Evolutionary conservation across 441 rosid genomes (phyloP).

Genomic region (Aquilaria agallochum): DNA sequence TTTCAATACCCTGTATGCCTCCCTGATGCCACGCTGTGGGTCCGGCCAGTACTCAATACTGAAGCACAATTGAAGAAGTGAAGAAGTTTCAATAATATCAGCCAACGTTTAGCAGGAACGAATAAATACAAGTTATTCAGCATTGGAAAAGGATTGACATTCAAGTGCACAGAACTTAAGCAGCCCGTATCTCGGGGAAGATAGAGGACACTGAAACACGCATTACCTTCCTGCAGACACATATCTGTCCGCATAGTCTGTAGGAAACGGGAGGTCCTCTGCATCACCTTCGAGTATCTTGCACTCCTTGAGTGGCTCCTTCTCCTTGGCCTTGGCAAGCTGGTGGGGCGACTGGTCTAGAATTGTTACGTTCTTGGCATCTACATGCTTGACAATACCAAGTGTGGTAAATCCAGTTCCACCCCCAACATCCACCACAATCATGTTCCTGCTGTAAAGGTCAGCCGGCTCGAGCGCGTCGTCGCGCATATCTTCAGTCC

Average conservation of each 20-base stretch:
- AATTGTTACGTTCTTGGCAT: constrained; percentile 78
- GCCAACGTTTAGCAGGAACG: constrained; percentile 10
- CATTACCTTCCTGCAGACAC: constrained; percentile 87
- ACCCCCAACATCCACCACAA: constrained; percentile 85
- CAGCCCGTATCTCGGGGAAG: background rate
- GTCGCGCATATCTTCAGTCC: constrained; percentile 91
- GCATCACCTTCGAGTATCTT: constrained; percentile 90
- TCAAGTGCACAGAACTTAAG: background rate
- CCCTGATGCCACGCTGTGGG: constrained; percentile 81
- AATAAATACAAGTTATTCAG: background rate
- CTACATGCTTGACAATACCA: constrained; percentile 82
- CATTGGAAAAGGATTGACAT: background rate
- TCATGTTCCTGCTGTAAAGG: constrained; percentile 50
- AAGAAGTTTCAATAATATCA: constrained; percentile 7
- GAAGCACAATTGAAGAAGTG: constrained; percentile 11
- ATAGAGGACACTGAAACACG: background rate
- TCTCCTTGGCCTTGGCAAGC: constrained; percentile 83
- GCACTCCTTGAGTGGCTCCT: constrained; percentile 91
- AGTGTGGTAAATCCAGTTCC: constrained; percentile 87
- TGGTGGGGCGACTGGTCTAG: constrained; percentile 95
- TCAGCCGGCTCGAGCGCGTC: constrained; percentile 90
- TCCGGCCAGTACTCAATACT: constrained; percentile 97
- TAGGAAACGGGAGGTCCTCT: constrained; percentile 81
- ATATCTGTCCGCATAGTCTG: constrained; percentile 90
- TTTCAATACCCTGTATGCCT: constrained; percentile 86